These are phyloP conservation scores for Paraleonurus japonicus DNA, from an alignment of 257 asterid genomes.

Conservation along the genomic window DNA sequence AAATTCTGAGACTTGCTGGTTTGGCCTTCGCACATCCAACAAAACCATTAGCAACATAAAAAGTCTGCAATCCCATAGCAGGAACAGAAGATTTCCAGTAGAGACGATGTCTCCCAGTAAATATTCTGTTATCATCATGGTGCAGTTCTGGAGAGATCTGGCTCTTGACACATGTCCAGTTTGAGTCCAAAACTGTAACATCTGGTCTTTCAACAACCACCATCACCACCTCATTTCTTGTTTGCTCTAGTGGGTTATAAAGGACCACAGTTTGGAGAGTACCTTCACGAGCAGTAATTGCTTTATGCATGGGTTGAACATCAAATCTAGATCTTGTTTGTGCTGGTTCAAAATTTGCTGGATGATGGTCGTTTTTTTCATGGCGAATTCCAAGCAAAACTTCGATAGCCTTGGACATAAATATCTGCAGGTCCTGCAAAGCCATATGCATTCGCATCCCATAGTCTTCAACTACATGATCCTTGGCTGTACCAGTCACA, in stretches of 20 bases:
- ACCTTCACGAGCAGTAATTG: conserved; percentile 71
- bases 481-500: conserved; percentile 95
- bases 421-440: conserved; percentile 79
- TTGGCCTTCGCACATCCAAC: conserved; percentile 98
- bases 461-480: conserved; percentile 90
- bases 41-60: conserved; percentile 91
- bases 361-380: conserved; percentile 73
- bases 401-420: conserved; percentile 88
- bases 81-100: conserved; percentile 93
- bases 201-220: conserved; percentile 85
- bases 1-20: conserved; percentile 62
- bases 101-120: conserved; percentile 84
- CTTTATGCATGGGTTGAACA: conserved; percentile 71
- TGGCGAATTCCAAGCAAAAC: conserved; percentile 80
- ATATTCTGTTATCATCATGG: conserved; percentile 46
- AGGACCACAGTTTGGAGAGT: conserved; percentile 86
- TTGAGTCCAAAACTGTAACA: conserved; percentile 87
- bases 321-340: conserved; percentile 79
- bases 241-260: conserved; percentile 85
- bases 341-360: conserved; percentile 85
- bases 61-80: conserved; percentile 92
- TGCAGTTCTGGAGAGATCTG: conserved; percentile 86
- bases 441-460: conserved; percentile 93
- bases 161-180: conserved; percentile 98
- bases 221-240: conserved; percentile 81